phyloP scores from a whole-genome alignment of 2,329 filamentous ascomycete species.

The Rutstroemia sp. region DNA sequence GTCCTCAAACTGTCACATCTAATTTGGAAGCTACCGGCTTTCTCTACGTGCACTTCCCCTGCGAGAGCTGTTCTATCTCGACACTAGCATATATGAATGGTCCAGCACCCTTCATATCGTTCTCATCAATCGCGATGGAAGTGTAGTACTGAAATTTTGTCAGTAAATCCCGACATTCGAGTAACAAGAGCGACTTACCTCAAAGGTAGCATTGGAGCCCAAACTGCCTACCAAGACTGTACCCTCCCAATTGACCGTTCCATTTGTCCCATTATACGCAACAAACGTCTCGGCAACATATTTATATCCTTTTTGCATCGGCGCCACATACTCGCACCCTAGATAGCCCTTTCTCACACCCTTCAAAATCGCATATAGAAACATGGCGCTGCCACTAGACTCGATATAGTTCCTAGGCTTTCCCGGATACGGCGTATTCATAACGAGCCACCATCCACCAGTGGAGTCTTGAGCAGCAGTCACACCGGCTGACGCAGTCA shows the following conservation, averaged over 20 bases:
- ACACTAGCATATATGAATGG: conserved; percentile 21
- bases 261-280: conserved; percentile 6
- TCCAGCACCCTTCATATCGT: conserved; percentile 22
- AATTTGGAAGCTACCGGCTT: too few relatives aligned
- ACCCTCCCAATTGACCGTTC: conserved; percentile 19
- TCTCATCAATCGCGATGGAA: conserved; percentile 12
- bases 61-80: conserved; percentile 14
- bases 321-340: conserved; percentile 9
- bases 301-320: conserved; percentile 17
- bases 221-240: conserved; percentile 21
- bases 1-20: too few relatives aligned
- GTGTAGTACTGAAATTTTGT: conserved; percentile 19
- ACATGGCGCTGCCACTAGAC: conserved; percentile 1
- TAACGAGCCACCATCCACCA: conserved; percentile 6
- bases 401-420: conserved; percentile 4
- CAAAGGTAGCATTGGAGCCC: conserved; percentile 16
- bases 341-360: conserved; percentile 3
- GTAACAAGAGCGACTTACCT: conserved; percentile 13
- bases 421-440: conserved; percentile 5
- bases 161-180: neutral
- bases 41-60: neutral
- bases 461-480: neutral
- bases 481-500: neutral
- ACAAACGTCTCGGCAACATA: conserved; percentile 18
- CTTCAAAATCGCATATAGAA: conserved; percentile 1